Evolutionary conservation across 2,329 filamentous ascomycete species (phyloP), one percentile per base, ranked within the genome.

Genomic region (Daldinia sp.): DNA sequence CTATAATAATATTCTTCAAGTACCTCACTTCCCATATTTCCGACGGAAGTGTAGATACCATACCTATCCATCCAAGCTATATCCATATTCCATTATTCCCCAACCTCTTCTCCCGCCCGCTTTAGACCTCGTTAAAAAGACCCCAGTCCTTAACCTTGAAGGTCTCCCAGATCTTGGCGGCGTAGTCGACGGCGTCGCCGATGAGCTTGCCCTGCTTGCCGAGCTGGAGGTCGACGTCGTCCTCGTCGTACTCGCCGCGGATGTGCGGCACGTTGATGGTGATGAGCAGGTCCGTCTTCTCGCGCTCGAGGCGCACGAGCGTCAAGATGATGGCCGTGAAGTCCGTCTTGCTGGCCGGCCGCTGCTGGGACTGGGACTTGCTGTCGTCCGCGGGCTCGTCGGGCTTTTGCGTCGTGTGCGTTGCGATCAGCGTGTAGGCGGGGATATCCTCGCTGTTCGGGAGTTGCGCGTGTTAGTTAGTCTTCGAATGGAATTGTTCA

Each of bases 191-290:
- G 5, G 87, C 87, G 74, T 90, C 86, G 58, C 90, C 90, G 74
- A 93, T 90, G 71, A 92, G 81, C 79, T 88, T 86, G 3, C 90
- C 92, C 75, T 87, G 86, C 77, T 87, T 89, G 15, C 89, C 89
- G 63, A 89, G 80, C 76, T 89, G 85, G 63, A 90, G 81, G 76
- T 93, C 88, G 15, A 95, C 88, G 35, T 93, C 90, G 7, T 91
- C 90, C 79, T 90, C 88, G 74, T 90, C 85, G 77, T 93, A 93
- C 78, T 92, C 88, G 69, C 90, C 90, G 73, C 88, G 86, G 73
- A 93, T 90, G 77, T 96, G 91, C 30, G 94, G 95, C 54, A 97
- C 92, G 80, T 97, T 98, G 77, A 97, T 88, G 44, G 92, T 92
- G 69, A 97, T 89, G 53, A 97, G 83, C 42, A 98, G 82, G 80